Conservation (phyloP, 768 basidiomycete genomes). For the Chlorophyllum brunneum region DNA sequence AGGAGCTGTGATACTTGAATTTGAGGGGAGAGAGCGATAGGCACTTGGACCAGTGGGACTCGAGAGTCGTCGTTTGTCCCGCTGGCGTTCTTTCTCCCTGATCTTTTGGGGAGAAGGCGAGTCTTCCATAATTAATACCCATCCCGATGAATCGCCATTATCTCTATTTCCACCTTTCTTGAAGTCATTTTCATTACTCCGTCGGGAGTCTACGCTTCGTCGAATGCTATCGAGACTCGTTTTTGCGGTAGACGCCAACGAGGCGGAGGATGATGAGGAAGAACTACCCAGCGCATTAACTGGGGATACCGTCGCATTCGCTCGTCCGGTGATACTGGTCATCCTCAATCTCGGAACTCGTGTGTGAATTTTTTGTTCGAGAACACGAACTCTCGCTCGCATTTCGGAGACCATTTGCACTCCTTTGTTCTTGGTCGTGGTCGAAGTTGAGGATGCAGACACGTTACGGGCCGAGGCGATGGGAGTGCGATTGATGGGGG, state of each 20-base stretch:
- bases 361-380: slow-evolving; percentile 86
- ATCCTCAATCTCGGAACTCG: slow-evolving; percentile 82
- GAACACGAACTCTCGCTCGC: slow-evolving; percentile 76
- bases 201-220: slow-evolving; percentile 41
- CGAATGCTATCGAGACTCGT: slow-evolving; percentile 42
- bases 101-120: slow-evolving; percentile 67
- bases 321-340: slow-evolving; percentile 65
- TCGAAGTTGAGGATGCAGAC: slow-evolving; percentile 34
- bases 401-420: slow-evolving; percentile 93
- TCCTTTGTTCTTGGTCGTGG: slow-evolving; percentile 68
- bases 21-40: slow-evolving; percentile 39
- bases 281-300: slow-evolving; percentile 28
- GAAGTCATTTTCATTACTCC: slow-evolving; percentile 40
- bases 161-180: slow-evolving; percentile 45
- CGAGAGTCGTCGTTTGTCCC: slow-evolving; percentile 49
- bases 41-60: slow-evolving; percentile 57
- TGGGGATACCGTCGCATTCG: slow-evolving; percentile 18
- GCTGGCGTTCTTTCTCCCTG: slow-evolving; percentile 41
- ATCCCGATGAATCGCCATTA: slow-evolving; percentile 65
- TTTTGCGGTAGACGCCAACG: slow-evolving; percentile 37
- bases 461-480: slow-evolving; percentile 32
- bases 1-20: slow-evolving; percentile 22
- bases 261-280: slow-evolving; percentile 33
- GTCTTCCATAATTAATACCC: slow-evolving; percentile 90
- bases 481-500: slow-evolving; percentile 42